A percentile compares a stretch with the other conserved stretches of the same genome.
phyloP scores from a whole-genome alignment of 768 basidiomycete genomes.

The Agrocybe chaxingu region DNA sequence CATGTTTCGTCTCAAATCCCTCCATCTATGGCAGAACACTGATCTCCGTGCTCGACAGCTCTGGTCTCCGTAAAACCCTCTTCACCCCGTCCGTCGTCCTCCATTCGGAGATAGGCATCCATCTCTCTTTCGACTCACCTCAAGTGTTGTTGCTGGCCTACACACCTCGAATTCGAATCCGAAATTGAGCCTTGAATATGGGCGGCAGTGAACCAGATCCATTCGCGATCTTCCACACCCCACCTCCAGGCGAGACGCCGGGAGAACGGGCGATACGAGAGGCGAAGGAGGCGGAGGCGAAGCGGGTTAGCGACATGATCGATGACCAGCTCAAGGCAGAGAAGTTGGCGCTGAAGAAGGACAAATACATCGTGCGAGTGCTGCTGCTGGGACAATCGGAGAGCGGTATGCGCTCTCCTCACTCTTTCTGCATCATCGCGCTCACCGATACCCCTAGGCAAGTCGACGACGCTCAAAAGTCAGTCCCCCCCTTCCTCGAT shows the following conservation, averaged over 20 bases:
- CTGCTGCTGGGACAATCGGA: conserved; percentile 60
- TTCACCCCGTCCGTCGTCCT: too few species aligned
- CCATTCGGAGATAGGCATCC: too few species aligned
- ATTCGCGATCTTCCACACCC: conserved; percentile 49
- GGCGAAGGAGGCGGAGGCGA: conserved; percentile 46
- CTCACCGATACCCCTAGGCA: conserved; percentile 32
- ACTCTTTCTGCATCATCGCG: background rate
- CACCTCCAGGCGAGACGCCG: conserved; percentile 56
- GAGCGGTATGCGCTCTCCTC: conserved; percentile 39
- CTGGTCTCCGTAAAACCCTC: too few species aligned
- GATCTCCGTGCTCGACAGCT: too few species aligned
- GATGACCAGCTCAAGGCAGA: conserved; percentile 54
- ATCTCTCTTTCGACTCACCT: background rate
- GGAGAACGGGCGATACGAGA: conserved; percentile 40
- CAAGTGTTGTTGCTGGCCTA: background rate
- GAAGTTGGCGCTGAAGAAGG: conserved; percentile 38
- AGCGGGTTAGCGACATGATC: conserved; percentile 53
- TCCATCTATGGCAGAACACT: too few species aligned
- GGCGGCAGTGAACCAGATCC: conserved; percentile 43
- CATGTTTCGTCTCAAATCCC: too few species aligned
- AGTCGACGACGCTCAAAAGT: conserved; percentile 63
- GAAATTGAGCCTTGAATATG: conserved; percentile 10
- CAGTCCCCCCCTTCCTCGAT: conserved; percentile 7
- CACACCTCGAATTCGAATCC: background rate
- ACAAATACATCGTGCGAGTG: conserved; percentile 44